A percentile compares a stretch with the other conserved stretches of the same genome.
Conservation (phyloP, 2,329 filamentous ascomycete species). For the Drechslera avenae region DNA sequence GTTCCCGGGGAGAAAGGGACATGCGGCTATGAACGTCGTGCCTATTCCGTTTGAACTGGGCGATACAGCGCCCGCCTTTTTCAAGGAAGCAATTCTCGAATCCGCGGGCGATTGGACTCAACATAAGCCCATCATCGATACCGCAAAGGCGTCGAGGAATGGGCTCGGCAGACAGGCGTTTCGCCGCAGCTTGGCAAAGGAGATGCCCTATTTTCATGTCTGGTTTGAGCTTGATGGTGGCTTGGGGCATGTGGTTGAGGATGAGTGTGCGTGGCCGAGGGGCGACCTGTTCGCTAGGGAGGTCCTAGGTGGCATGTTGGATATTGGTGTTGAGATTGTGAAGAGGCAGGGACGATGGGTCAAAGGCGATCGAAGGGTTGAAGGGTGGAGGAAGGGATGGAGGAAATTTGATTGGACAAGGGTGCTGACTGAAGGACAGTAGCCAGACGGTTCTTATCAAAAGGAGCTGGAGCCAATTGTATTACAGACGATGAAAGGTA, state of each 20-base stretch:
- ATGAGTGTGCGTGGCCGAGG: constrained; percentile 80
- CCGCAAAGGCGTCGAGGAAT: constrained; percentile 65
- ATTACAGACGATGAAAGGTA: neutral
- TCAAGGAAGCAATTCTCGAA: constrained; percentile 88
- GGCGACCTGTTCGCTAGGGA: constrained; percentile 94
- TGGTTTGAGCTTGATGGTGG: constrained; percentile 96
- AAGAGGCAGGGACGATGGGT: constrained; percentile 91
- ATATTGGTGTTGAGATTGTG: constrained; percentile 77
- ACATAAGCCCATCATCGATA: constrained; percentile 94
- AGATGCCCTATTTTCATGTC: constrained; percentile 97
- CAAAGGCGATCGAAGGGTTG: constrained; percentile 69
- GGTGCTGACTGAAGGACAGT: constrained; percentile 58
- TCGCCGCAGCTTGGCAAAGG: constrained; percentile 80
- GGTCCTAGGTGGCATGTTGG: constrained; percentile 89
- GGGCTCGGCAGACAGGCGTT: constrained; percentile 83
- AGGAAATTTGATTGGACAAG: constrained; percentile 89
- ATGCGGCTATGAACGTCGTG: constrained; percentile 84
- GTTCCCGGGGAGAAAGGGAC: constrained; percentile 73
- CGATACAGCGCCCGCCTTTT: constrained; percentile 90
- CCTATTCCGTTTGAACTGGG: constrained; percentile 91
- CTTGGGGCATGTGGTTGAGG: constrained; percentile 89
- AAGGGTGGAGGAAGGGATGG: constrained; percentile 84
- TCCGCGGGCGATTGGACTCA: constrained; percentile 94
- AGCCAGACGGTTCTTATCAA: neutral
- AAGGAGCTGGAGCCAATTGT: neutral